phyloP scores from a whole-genome alignment of 441 rosid genomes.

The Lepidium campestre region DNA sequence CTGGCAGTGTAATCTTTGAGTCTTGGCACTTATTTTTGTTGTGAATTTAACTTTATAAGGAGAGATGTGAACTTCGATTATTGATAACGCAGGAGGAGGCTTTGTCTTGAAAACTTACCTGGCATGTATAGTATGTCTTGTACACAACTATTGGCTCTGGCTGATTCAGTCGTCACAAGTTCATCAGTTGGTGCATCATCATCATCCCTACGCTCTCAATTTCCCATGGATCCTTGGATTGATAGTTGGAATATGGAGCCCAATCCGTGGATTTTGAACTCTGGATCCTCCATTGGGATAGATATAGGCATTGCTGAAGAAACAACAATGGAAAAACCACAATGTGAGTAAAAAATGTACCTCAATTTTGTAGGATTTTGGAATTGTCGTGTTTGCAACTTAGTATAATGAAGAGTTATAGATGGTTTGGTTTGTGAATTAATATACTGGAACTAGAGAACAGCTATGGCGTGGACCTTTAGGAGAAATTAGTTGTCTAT shows the following conservation, averaged over 20 bases:
- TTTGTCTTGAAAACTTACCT: background rate
- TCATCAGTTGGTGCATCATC: constrained; percentile 4
- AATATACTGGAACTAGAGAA: background rate
- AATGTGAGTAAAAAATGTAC: constrained; percentile 3
- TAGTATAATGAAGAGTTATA: background rate
- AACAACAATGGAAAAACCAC: background rate
- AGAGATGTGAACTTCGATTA: background rate
- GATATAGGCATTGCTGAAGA: background rate
- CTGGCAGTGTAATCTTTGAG: background rate
- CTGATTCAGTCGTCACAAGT: background rate
- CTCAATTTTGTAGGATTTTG: background rate
- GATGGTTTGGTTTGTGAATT: background rate
- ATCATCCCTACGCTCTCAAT: background rate
- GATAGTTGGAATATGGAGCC: background rate
- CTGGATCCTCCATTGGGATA: background rate
- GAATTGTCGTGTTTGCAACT: background rate
- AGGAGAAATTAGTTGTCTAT: background rate
- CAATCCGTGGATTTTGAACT: background rate
- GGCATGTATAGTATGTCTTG: background rate
- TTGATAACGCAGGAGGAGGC: constrained; percentile 8
- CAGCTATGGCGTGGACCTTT: background rate
- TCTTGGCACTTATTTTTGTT: background rate
- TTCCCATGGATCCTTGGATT: background rate
- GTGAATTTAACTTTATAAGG: background rate
- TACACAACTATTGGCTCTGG: constrained; percentile 9